Percentiles rank a stretch among this genome's conserved stretches.
Evolutionary conservation across 2,329 filamentous ascomycete species (phyloP).

Genomic region (Penicillium nordicum): DNA sequence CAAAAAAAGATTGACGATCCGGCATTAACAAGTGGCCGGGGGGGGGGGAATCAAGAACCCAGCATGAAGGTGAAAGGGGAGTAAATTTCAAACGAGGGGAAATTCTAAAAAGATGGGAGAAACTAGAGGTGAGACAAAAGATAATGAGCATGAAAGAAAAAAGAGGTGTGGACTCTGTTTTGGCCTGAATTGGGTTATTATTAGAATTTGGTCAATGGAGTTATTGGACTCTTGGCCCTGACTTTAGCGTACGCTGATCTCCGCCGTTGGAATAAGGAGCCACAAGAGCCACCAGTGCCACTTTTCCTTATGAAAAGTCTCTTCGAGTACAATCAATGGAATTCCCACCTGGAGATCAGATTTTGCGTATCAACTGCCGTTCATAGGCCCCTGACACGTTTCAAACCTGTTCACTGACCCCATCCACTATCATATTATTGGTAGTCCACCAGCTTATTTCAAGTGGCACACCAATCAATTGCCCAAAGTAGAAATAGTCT

Average conservation of each 20-base stretch:
- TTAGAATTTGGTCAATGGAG: constrained; percentile 14
- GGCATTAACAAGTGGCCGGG: constrained; percentile 17
- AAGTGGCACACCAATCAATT: constrained; percentile 11
- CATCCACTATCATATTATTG: constrained; percentile 13
- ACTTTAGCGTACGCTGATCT: constrained; percentile 11
- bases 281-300: background rate
- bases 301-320: background rate
- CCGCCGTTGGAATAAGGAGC: background rate
- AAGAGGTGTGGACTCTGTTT: constrained; percentile 19
- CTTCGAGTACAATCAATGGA: background rate
- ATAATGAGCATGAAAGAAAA: constrained; percentile 13
- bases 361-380: background rate
- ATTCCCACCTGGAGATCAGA: background rate
- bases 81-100: constrained; percentile 7
- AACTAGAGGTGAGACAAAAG: constrained; percentile 18
- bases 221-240: background rate
- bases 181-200: constrained; percentile 17
- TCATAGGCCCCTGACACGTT: constrained; percentile 8
- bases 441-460: background rate
- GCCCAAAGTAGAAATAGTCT: constrained; percentile 4
- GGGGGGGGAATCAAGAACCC: constrained; percentile 11
- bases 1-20: constrained; percentile 17
- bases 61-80: constrained; percentile 13
- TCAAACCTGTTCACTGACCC: constrained; percentile 3
- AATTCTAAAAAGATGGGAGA: constrained; percentile 7